Conservation (phyloP, 2,329 filamentous ascomycete species). For the Biscogniauxia marginata region DNA sequence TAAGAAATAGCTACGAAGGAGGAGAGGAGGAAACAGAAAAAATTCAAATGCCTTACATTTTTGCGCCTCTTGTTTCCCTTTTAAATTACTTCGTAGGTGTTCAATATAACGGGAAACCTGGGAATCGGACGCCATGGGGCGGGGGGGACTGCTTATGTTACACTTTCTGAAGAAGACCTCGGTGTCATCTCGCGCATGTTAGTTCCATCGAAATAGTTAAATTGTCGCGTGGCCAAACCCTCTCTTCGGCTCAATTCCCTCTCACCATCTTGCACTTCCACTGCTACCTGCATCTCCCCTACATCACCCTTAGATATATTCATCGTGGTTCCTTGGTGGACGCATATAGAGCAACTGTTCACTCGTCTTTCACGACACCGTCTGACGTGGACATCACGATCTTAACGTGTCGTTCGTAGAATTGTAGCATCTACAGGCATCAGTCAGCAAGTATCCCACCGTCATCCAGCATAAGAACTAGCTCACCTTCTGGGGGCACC, state of each 20-base stretch:
- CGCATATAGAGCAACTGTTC: neutral
- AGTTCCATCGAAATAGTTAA: neutral
- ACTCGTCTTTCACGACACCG: constrained; percentile 17
- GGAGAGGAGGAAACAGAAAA: too few species aligned
- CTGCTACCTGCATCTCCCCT: too few species aligned
- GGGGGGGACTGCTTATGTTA: neutral
- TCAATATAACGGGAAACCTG: too few species aligned
- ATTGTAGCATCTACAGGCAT: constrained; percentile 52
- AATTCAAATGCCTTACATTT: too few species aligned
- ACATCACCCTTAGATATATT: too few species aligned
- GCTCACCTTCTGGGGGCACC: constrained; percentile 73
- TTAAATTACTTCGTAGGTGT: too few species aligned
- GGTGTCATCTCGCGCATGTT: neutral
- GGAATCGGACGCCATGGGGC: too few species aligned
- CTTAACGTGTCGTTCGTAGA: constrained; percentile 58
- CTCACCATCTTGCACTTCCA: neutral
- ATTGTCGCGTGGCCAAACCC: neutral
- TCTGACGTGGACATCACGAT: constrained; percentile 43
- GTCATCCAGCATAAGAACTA: neutral
- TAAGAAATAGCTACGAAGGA: too few species aligned
- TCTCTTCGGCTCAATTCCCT: neutral
- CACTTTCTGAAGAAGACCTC: neutral
- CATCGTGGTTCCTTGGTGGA: too few species aligned
- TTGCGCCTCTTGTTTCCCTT: too few species aligned
- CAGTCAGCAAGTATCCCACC: constrained; percentile 1